A percentile compares a stretch with the other conserved stretches of the same genome.
These are phyloP conservation scores for Talinum fruticosum DNA, from an alignment of 148 eudicot species.

Conservation along the genomic window DNA sequence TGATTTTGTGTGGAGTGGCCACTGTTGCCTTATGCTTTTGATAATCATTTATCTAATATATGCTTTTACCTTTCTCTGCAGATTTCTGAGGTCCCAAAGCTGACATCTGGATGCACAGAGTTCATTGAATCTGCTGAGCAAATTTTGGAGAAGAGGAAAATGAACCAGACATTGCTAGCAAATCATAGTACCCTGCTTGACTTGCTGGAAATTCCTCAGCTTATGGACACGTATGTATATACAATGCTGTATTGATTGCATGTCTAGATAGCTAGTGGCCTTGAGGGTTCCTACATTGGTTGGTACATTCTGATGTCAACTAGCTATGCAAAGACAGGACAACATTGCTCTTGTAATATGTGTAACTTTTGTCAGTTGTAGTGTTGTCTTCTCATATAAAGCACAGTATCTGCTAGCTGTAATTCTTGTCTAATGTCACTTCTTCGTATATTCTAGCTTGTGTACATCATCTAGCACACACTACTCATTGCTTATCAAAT, in stretches of 20 bases:
- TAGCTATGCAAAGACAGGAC: background rate
- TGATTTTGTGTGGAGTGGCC: background rate
- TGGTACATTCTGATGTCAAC: background rate
- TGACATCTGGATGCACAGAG: slow-evolving; percentile 92
- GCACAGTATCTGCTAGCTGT: background rate
- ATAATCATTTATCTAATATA: background rate
- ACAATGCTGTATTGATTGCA: background rate
- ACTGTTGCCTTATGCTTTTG: background rate
- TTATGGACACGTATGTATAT: slow-evolving; percentile 97
- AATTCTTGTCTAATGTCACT: background rate
- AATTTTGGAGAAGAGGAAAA: slow-evolving; percentile 88
- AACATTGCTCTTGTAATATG: background rate
- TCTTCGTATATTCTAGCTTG: background rate
- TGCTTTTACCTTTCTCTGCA: slow-evolving; percentile 31
- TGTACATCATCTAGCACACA: background rate
- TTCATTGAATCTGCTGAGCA: slow-evolving; percentile 86
- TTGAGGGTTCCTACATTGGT: background rate
- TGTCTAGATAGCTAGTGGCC: background rate
- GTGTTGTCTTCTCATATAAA: background rate
- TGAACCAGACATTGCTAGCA: slow-evolving; percentile 87
- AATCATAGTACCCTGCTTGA: slow-evolving; percentile 98
- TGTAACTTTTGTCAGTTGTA: background rate
- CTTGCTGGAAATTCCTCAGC: slow-evolving; percentile 99
- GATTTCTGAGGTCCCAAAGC: slow-evolving; percentile 89
- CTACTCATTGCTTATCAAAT: background rate